A percentile compares a stretch with the other conserved stretches of the same genome.
These are phyloP conservation scores for Crithidia bombi DNA, from an alignment of 208 protist species.

Conservation along the genomic window DNA sequence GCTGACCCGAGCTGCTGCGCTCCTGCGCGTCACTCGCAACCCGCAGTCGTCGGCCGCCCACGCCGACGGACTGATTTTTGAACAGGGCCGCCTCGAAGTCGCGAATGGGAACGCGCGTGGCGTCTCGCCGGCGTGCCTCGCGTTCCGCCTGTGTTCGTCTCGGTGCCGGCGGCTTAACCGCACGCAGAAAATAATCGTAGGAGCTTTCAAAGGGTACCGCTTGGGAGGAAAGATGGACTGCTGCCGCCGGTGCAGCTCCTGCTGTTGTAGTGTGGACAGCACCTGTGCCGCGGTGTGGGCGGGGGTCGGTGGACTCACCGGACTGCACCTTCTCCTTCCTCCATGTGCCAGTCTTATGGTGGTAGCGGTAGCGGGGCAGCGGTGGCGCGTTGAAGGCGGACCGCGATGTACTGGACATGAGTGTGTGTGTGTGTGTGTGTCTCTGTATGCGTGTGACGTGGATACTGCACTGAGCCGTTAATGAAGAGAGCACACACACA, in stretches of 20 bases:
- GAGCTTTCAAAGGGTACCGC: constrained; percentile 53
- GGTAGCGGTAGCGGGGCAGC: constrained; percentile 53
- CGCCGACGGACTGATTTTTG: background rate
- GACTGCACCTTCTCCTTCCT: constrained; percentile 24
- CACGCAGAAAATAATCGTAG: constrained; percentile 66
- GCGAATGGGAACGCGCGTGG: constrained; percentile 32
- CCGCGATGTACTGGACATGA: constrained; percentile 17
- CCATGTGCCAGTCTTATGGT: constrained; percentile 45
- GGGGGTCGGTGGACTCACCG: background rate
- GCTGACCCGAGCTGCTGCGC: background rate
- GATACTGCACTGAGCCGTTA: background rate
- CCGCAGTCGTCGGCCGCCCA: constrained; percentile 1
- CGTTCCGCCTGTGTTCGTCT: constrained; percentile 19
- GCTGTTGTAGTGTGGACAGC: background rate
- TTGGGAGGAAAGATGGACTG: background rate
- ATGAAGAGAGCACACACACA: constrained; percentile 1
- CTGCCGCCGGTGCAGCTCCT: background rate
- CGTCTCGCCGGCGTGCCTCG: constrained; percentile 16
- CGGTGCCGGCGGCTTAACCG: constrained; percentile 32
- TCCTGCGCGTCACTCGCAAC: background rate
- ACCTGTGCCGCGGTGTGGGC: background rate
- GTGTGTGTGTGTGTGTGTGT: constrained; percentile 4
- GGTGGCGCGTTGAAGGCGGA: constrained; percentile 37
- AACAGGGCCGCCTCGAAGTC: constrained; percentile 46
- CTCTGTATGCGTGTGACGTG: background rate